phyloP scores from a whole-genome alignment of 1,284 basidiomycete genomes.

The Sporisorium iseilematis-ciliati region DNA sequence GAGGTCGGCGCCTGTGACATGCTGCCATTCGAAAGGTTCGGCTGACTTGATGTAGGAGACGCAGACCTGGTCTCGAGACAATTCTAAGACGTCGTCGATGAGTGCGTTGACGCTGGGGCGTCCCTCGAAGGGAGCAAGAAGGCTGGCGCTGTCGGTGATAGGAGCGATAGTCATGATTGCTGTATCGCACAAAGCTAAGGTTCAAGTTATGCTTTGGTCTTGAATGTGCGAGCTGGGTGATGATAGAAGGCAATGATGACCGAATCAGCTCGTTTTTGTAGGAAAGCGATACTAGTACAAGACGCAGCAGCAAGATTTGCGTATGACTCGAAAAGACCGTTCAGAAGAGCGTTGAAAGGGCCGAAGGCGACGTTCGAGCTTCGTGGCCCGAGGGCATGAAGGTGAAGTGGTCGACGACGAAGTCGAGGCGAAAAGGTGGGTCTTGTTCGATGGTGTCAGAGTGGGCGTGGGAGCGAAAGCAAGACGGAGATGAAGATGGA shows the following conservation, averaged over 20 bases:
- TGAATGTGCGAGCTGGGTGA: too few species aligned
- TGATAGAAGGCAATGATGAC: neutral
- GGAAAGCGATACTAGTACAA: neutral
- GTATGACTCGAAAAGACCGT: too few species aligned
- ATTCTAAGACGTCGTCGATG: conserved; percentile 24
- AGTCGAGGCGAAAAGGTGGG: too few species aligned
- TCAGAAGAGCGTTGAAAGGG: too few species aligned
- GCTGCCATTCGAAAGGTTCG: conserved; percentile 42
- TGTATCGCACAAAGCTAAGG: too few species aligned
- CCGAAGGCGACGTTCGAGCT: too few species aligned
- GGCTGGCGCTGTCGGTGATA: conserved; percentile 20
- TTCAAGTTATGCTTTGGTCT: neutral
- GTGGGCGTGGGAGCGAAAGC: too few species aligned
- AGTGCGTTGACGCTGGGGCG: conserved; percentile 36
- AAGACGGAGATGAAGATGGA: too few species aligned
- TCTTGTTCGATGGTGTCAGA: too few species aligned
- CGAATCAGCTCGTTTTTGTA: neutral
- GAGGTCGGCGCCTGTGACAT: conserved; percentile 23
- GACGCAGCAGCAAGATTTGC: too few species aligned
- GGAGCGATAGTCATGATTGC: conserved; percentile 14
- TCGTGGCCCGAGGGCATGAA: too few species aligned
- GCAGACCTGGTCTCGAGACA: conserved; percentile 9
- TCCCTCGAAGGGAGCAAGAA: conserved; percentile 28
- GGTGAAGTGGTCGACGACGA: too few species aligned
- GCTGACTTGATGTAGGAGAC: conserved; percentile 34